A percentile compares a stretch with the other conserved stretches of the same genome.
Conservation (phyloP, 2,329 filamentous ascomycete species). For the Paraphoma chrysanthemicola region DNA sequence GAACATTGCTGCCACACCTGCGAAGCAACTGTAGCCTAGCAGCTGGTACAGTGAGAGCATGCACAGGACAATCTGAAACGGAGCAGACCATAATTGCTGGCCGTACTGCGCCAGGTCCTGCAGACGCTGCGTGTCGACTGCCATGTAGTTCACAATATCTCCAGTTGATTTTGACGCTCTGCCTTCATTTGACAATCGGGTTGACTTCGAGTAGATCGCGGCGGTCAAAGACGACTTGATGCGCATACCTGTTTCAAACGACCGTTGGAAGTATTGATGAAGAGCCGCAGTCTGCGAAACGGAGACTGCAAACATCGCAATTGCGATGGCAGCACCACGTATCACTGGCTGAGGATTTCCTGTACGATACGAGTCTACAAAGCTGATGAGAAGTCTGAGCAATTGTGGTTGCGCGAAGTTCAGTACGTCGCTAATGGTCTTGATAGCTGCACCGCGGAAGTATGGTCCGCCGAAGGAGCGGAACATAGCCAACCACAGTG, state of each 20-base stretch:
- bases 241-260: constrained; percentile 95
- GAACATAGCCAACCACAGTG: constrained; percentile 85
- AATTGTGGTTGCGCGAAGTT: constrained; percentile 93
- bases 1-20: constrained; percentile 93
- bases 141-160: constrained; percentile 99
- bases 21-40: constrained; percentile 94
- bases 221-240: constrained; percentile 91
- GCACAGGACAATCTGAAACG: constrained; percentile 94
- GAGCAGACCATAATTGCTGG: constrained; percentile 94
- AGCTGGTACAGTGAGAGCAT: constrained; percentile 95
- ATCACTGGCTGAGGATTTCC: constrained; percentile 76
- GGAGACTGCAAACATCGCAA: constrained; percentile 91
- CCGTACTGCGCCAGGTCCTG: constrained; percentile 95
- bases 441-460: constrained; percentile 81
- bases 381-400: constrained; percentile 81
- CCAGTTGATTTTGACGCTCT: constrained; percentile 88
- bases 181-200: constrained; percentile 91
- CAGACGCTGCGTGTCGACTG: constrained; percentile 93
- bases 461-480: constrained; percentile 87
- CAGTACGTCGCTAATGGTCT: constrained; percentile 83
- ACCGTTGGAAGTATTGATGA: constrained; percentile 96
- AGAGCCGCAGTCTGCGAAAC: constrained; percentile 86
- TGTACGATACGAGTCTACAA: constrained; percentile 76
- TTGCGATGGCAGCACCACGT: constrained; percentile 83
- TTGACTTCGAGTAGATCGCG: constrained; percentile 89